phyloP scores from a whole-genome alignment of 1,139 yeast genomes.

The Zygosaccharomyces sapae region DNA sequence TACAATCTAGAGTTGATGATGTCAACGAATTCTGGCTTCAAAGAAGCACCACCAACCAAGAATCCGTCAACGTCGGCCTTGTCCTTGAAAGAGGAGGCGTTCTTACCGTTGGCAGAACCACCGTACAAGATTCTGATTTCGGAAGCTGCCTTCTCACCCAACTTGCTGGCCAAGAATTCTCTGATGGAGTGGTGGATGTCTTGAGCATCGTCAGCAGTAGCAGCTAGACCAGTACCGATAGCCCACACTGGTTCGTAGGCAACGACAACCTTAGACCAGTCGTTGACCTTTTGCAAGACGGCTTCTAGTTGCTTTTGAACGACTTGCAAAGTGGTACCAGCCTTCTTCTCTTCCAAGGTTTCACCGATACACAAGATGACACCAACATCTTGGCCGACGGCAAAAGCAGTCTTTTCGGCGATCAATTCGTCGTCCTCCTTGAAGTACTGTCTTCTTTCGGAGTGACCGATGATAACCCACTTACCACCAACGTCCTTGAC shows the following conservation, averaged over 20 bases:
- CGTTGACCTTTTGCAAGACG: conserved; percentile 73
- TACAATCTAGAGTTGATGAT: conserved; percentile 89
- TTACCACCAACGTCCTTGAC: conserved; percentile 86
- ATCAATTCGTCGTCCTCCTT: conserved; percentile 87
- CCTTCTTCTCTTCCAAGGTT: conserved; percentile 90
- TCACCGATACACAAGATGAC: conserved; percentile 98
- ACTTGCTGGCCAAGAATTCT: conserved; percentile 68
- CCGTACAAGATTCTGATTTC: conserved; percentile 91
- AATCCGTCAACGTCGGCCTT: conserved; percentile 95
- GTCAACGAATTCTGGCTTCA: conserved; percentile 96
- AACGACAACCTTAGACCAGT: conserved; percentile 89
- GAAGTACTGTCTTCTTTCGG: conserved; percentile 95
- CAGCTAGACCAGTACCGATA: conserved; percentile 98
- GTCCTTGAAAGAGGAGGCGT: conserved; percentile 85
- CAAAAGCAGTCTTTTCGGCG: conserved; percentile 93
- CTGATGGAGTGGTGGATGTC: conserved; percentile 89
- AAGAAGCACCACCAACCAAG: conserved; percentile 99
- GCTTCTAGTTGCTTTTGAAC: conserved; percentile 90
- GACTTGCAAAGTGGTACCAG: conserved; percentile 79
- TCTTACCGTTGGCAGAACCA: conserved; percentile 96
- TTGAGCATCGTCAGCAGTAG: conserved; percentile 97
- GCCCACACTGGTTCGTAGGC: conserved; percentile 99
- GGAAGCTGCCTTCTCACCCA: conserved; percentile 76
- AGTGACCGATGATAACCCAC: conserved; percentile 97
- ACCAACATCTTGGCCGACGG: conserved; percentile 79